Conservation (phyloP, 179 eudicot species). For the Carnegiea gigantea region DNA sequence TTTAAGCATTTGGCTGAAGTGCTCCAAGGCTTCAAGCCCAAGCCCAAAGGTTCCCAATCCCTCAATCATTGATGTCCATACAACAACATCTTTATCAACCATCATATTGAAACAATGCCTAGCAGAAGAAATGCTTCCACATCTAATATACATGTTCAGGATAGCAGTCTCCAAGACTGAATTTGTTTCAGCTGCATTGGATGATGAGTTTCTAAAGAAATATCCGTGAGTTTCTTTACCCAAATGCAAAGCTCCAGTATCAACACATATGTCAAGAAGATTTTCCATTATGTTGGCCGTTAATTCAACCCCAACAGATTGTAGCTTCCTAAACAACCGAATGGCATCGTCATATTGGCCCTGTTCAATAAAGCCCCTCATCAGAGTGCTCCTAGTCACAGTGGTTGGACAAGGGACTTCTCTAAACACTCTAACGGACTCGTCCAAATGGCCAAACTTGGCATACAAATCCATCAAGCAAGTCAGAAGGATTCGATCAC, state of each 20-base stretch:
- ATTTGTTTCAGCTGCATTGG: constrained; percentile 18
- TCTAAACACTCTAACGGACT: constrained; percentile 33
- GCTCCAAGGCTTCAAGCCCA: constrained; percentile 32
- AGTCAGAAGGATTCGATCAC: constrained; percentile 42
- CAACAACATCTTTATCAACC: constrained; percentile 30
- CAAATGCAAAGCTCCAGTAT: constrained; percentile 43
- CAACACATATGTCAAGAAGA: constrained; percentile 39
- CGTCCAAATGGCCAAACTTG: constrained; percentile 44
- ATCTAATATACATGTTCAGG: constrained; percentile 37
- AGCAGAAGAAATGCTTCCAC: constrained; percentile 39
- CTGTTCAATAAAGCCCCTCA: constrained; percentile 34
- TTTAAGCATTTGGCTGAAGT: constrained; percentile 31
- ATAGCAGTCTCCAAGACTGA: constrained; percentile 40
- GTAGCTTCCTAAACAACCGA: constrained; percentile 35
- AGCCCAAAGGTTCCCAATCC: constrained; percentile 40
- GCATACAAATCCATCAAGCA: constrained; percentile 48
- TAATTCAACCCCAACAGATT: constrained; percentile 25
- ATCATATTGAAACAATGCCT: constrained; percentile 24
- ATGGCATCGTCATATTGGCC: constrained; percentile 37
- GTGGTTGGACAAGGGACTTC: constrained; percentile 33
- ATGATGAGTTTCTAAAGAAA: constrained; percentile 28
- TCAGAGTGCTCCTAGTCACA: constrained; percentile 42
- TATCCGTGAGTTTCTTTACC: constrained; percentile 57
- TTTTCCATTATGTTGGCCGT: constrained; percentile 27
- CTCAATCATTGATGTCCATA: constrained; percentile 45